A percentile compares a stretch with the other conserved stretches of the same genome.
phyloP scores from a whole-genome alignment of 306 rosid genomes.

The Trichosanthes truncata region DNA sequence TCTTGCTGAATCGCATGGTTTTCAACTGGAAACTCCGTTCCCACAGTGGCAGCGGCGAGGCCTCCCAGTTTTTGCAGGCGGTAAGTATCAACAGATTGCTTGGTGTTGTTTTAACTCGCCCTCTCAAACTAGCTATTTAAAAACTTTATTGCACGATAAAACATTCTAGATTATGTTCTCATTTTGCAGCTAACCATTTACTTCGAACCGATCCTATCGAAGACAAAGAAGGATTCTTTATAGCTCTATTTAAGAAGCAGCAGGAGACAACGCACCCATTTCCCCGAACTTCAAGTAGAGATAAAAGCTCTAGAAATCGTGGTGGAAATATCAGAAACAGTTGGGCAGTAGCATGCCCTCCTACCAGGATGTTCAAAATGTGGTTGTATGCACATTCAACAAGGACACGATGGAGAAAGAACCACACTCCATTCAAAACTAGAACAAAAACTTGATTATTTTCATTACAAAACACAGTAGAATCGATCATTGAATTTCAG shows the following conservation, averaged over 20 bases:
- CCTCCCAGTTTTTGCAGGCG: slow-evolving; percentile 10
- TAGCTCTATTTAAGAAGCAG: slow-evolving; percentile 49
- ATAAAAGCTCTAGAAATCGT: background rate
- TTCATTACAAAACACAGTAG: background rate
- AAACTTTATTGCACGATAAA: background rate
- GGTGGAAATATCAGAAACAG: background rate
- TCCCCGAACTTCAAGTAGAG: background rate
- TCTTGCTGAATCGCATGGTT: slow-evolving; percentile 38
- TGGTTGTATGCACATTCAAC: slow-evolving; percentile 16
- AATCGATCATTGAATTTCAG: background rate
- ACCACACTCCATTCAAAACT: background rate
- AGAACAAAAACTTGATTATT: background rate
- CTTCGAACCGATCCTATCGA: slow-evolving; percentile 56
- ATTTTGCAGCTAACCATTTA: slow-evolving; percentile 10
- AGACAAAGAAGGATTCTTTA: slow-evolving; percentile 88
- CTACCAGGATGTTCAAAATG: slow-evolving; percentile 22
- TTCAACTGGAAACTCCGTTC: slow-evolving; percentile 10
- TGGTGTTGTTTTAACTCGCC: background rate
- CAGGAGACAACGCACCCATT: background rate
- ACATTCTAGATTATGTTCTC: background rate
- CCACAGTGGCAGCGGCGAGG: slow-evolving; percentile 16
- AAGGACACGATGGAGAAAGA: background rate
- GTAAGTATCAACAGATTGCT: background rate
- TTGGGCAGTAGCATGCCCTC: slow-evolving; percentile 4
- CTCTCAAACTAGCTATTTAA: background rate